These are phyloP conservation scores for Salix dunnii DNA, from an alignment of 345 rosid species.

Conservation along the genomic window DNA sequence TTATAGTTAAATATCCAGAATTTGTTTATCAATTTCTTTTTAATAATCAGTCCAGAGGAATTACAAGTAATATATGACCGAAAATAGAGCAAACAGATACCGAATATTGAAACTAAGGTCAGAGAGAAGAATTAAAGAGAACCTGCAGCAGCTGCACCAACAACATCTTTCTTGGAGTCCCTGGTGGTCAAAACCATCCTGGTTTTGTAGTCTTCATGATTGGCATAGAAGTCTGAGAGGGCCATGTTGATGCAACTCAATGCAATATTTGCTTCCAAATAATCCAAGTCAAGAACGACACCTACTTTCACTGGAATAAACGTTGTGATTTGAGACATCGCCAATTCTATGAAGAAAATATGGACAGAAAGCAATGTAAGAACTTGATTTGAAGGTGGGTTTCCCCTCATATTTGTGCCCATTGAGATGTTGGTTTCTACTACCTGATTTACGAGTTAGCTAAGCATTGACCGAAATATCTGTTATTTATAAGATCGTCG, in stretches of 20 bases:
- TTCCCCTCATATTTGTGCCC: no score
- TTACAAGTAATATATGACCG: no score
- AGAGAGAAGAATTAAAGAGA: no score
- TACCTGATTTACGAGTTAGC: no score
- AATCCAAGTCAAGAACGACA: conserved; percentile 29
- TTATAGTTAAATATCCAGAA: no score
- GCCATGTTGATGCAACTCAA: conserved; percentile 35
- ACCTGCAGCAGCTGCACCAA: conserved; percentile 37
- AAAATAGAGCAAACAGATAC: no score
- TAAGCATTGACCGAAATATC: no score
- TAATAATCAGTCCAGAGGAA: no score
- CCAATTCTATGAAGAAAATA: not conserved
- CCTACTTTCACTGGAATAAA: conserved; percentile 23
- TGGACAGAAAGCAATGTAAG: not conserved
- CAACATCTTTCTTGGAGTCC: conserved; percentile 28
- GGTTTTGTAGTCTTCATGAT: conserved; percentile 21
- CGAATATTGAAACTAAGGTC: no score
- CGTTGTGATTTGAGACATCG: not conserved
- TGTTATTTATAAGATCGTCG: no score
- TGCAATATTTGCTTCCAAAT: conserved; percentile 10
- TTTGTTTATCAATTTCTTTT: no score
- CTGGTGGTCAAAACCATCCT: conserved; percentile 16
- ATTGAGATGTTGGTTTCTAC: no score
- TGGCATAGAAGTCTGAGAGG: conserved; percentile 26
- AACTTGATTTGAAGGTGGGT: not conserved